These are phyloP conservation scores for Fusarium armeniacum DNA, from an alignment of 2,329 filamentous ascomycete species.

Conservation along the genomic window DNA sequence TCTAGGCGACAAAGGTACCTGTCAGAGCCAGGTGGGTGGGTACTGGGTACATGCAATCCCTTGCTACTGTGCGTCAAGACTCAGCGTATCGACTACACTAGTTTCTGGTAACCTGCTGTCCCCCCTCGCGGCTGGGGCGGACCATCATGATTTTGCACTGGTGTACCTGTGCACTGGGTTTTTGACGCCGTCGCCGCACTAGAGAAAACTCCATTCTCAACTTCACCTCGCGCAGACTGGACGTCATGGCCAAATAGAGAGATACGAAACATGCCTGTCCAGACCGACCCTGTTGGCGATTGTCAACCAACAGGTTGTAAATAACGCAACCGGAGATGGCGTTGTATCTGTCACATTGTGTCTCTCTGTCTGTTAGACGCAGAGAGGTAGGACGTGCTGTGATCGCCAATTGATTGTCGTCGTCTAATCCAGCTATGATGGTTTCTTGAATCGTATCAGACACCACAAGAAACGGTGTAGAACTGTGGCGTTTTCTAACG, in stretches of 20 bases:
- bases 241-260: constrained; percentile 32
- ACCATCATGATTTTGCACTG: constrained; percentile 21
- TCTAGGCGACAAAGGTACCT: constrained; percentile 39
- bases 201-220: constrained; percentile 36
- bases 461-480: constrained; percentile 35
- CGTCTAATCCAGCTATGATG: constrained; percentile 14
- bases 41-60: constrained; percentile 24
- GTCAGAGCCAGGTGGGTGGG: constrained; percentile 14
- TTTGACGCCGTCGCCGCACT: constrained; percentile 45
- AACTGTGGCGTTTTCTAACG: constrained; percentile 31
- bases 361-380: constrained; percentile 11
- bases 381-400: background rate
- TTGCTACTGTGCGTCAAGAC: background rate
- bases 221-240: constrained; percentile 30
- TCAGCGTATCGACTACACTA: constrained; percentile 32
- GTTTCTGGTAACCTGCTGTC: constrained; percentile 19
- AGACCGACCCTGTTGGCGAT: constrained; percentile 19
- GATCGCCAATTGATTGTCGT: constrained; percentile 28
- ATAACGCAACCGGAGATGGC: constrained; percentile 34
- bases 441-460: constrained; percentile 30
- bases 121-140: constrained; percentile 45
- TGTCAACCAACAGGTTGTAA: constrained; percentile 32
- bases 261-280: constrained; percentile 34
- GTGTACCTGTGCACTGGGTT: constrained; percentile 25
- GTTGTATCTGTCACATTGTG: constrained; percentile 10